Percentiles rank a stretch among this genome's conserved stretches.
phyloP scores from a whole-genome alignment of 2,329 filamentous ascomycete species.

The Aspergillus cejpii region DNA sequence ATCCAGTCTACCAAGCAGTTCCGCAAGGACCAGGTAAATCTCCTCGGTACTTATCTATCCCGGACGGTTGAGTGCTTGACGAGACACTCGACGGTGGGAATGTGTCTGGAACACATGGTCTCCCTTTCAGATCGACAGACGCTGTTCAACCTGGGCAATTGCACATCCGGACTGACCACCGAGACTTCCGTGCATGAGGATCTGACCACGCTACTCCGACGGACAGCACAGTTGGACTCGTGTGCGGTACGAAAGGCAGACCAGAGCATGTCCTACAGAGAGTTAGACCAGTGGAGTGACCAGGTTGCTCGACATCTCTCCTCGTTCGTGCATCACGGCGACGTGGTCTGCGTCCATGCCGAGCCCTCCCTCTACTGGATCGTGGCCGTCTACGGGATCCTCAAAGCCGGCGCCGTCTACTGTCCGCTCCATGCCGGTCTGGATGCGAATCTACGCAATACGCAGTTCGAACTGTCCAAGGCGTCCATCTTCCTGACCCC shows the following conservation, averaged over 20 bases:
- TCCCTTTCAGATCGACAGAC: not conserved
- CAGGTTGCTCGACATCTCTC: slow-evolving; percentile 6
- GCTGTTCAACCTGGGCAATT: slow-evolving; percentile 3
- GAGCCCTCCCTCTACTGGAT: slow-evolving; percentile 16
- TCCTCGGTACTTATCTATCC: slow-evolving; percentile 1
- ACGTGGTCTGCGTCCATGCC: slow-evolving; percentile 9
- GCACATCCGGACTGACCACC: not conserved
- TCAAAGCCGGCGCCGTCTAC: slow-evolving; percentile 8
- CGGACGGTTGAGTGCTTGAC: not conserved
- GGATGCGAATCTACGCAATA: not conserved
- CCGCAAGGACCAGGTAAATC: not conserved
- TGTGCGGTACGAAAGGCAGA: slow-evolving; percentile 1
- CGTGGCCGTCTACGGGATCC: slow-evolving; percentile 4
- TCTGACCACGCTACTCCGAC: slow-evolving; percentile 3
- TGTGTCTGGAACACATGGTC: not conserved
- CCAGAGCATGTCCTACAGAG: slow-evolving; percentile 4
- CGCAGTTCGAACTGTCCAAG: not conserved
- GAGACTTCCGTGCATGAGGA: slow-evolving; percentile 3
- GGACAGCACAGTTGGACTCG: not conserved
- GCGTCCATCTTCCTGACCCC: slow-evolving; percentile 2
- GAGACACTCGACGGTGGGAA: not conserved
- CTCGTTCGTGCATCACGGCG: not conserved
- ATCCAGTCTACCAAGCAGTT: not conserved
- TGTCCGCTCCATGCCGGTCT: slow-evolving; percentile 20
- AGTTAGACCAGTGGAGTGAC: slow-evolving; percentile 1